Base-by-base conservation (phyloP, 2,329 filamentous ascomycete species). In the Fusarium oxysporum region DNA sequence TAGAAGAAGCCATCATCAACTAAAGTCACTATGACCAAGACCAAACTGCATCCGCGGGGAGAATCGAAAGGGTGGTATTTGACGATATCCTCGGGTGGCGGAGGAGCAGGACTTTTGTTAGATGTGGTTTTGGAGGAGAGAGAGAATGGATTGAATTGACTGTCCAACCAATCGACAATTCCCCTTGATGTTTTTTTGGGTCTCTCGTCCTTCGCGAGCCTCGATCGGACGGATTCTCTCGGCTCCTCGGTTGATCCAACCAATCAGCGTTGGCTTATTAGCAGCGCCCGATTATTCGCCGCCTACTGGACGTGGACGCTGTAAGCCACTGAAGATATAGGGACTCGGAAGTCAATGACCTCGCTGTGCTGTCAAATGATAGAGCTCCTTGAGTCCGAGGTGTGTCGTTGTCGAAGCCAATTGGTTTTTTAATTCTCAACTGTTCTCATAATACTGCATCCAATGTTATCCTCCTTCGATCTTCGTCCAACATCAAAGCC, bases 1-100 rank as follows among this genome's bases (percentile, higher is more conserved):
- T 89, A 84, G 88, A 88, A 81, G 89, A 89, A 83, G 90, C 88
- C 85, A 88, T 91, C 78, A 70, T 83, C 77, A 79, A 76, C 76
- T 72, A 72, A 66, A 75, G 62, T 71, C 72, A 70, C 68, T 74
- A 74, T 78, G 72, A 75, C 76, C 65, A 70, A 69, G 66, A 65
- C 58, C 75, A 79, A 75, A 72, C 76, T 78, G 77, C 80, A 80
- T 81, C 76, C 77, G 77, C 78, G 73, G 65, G 33, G 68, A 77
- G 72, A 79, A 70, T 78, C 70, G 69, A 74, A 74, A 56, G 65
- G 66, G 62, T 60, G 38, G 57, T 68, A 70, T 65, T 59, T 69
- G 50, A 68, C 67, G 68, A 74, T 71, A 73, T 67, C 51, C 63
- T 73, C 70, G 66, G 61, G 63, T 67, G 76, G 74, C 69, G 74